Base-by-base conservation (phyloP, 2,329 filamentous ascomycete species). In the Penicillium sp. region DNA sequence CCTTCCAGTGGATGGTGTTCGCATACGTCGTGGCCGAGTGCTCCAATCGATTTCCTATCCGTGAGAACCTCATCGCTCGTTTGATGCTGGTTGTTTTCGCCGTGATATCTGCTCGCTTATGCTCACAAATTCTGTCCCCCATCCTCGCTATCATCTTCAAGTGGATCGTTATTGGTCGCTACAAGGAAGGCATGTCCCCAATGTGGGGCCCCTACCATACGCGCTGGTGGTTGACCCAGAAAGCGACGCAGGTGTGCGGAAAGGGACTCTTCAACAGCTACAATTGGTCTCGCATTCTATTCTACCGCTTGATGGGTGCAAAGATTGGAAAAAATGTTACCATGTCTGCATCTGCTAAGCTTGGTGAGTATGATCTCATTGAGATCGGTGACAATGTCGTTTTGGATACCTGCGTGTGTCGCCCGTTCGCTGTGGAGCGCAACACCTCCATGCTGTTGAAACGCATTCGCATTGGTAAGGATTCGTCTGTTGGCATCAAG, bases 121-220 rank as follows among this genome's bases (percentile, higher is more conserved):
- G 74, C 5, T 74, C 77, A 5, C 68, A 73, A 16, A 64, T 75
- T 2, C 57, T 79, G 7, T 68, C 74, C 6, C 82, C 82, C 0
- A 66, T 79, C 26, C 38, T 79, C 22, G 81, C 77, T n/a, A 82
- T 85, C 24, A 39, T 71, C 3, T 72, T 77, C 47, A 85, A 85
- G 64, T 85, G 82, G 82, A 43, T 80, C 6, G 72, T 85, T 50
- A 79, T 85, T 40, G 82, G 82, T 11, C 76, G 76, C 1, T 80
- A 82, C 64, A 73, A 71, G 35, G 76, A 81, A 63, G 82, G 82
- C 0, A 65, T 83, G 2, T 84, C 81, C 61, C 82, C 82, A 2
- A 85, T 85, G 82, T 85, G 82, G 82, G 81, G 81, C 1, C 58
- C 66, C 1, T 85, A 84, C 62, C 82, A 85, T 64, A 84, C 80